Evolutionary conservation across 2,329 filamentous ascomycete species (phyloP), one percentile per base, ranked within the genome.

Genomic region (Grosmannia huntii): DNA sequence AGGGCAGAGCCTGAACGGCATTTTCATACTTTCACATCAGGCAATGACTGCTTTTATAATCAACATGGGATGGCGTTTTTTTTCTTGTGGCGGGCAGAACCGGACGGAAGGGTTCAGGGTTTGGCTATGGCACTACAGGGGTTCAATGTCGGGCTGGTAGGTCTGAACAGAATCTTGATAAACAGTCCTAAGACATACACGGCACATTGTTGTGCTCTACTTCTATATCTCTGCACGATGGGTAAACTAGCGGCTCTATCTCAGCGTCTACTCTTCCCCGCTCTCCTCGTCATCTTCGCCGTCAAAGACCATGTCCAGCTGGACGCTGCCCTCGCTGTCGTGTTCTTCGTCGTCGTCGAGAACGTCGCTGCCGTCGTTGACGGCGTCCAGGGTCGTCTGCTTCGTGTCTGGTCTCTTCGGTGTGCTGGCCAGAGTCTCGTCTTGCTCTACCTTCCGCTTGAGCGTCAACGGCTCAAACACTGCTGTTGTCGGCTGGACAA

Each of bases 241-340:
- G 9, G 6, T 9, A 33, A 33, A 33, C 31, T 33, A 33, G 31
- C 31, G 31, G 31, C 31, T 33, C 31, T 21, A 12, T 49, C 23
- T 49, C 25, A 11, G 12, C 12, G 12, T 52, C 27, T 53, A 38
- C n/a, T 58, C 46, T n/a, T 55, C 53, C 2, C 61, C 60, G 23
- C n/a, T 72, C 0, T 76, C 74, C 0, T 76, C 76, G 1, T 73
- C 73, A 11, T 77, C 75, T 19, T 78, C 77, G 14, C 31, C 53
- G 11, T 83, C 80, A 11, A 83, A 67, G 52, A 80, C 79, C 78
- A 82, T 82, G 57, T 82, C 79, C 59, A 83, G 69, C 67, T 82
- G 77, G 14, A 82, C 75, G 60, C 79, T 82, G 57, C 76, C 78
- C 58, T 81, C 78, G 33, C 67, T 69, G 21, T 76, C 74, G 36